A percentile compares a stretch with the other conserved stretches of the same genome.
Conservation (phyloP, 2,329 filamentous ascomycete genomes). For the Fusarium tanahbumbuense region DNA sequence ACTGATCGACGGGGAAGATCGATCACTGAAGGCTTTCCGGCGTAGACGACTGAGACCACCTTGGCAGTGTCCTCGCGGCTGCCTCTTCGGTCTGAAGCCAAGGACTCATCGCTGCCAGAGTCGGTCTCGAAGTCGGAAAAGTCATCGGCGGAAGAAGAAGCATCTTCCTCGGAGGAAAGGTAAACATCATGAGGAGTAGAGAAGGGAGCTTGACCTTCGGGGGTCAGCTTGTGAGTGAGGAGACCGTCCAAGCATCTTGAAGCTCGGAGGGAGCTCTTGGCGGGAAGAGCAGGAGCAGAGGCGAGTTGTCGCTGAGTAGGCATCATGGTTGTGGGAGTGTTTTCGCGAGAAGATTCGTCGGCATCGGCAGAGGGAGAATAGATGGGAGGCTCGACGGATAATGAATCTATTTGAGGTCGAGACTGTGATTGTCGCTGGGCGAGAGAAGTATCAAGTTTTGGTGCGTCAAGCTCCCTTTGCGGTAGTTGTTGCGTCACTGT, state of each 20-base stretch:
- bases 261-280: slow-evolving; percentile 61
- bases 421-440: slow-evolving; percentile 32
- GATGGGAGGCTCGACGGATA: slow-evolving; percentile 44
- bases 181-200: slow-evolving; percentile 68
- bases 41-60: slow-evolving; percentile 68
- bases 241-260: slow-evolving; percentile 56
- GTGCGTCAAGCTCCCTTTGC: slow-evolving; percentile 39
- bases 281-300: slow-evolving; percentile 60
- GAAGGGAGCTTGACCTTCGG: slow-evolving; percentile 48
- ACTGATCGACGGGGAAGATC: slow-evolving; percentile 61
- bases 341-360: slow-evolving; percentile 40
- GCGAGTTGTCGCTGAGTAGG: slow-evolving; percentile 42
- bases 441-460: slow-evolving; percentile 36
- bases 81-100: slow-evolving; percentile 48
- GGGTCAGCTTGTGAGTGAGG: slow-evolving; percentile 47
- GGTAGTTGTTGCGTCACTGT: slow-evolving; percentile 38
- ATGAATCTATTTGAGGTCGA: slow-evolving; percentile 44
- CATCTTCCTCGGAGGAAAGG: slow-evolving; percentile 74
- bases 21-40: slow-evolving; percentile 69
- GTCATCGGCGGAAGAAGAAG: slow-evolving; percentile 70
- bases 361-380: slow-evolving; percentile 43
- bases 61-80: slow-evolving; percentile 68
- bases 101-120: slow-evolving; percentile 54
- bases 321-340: slow-evolving; percentile 47
- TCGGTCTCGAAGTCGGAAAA: slow-evolving; percentile 67